A percentile compares a stretch with the other conserved stretches of the same genome.
These are phyloP conservation scores for Saussurea involucrata DNA, from an alignment of 129 eudicot genomes.

Conservation along the genomic window DNA sequence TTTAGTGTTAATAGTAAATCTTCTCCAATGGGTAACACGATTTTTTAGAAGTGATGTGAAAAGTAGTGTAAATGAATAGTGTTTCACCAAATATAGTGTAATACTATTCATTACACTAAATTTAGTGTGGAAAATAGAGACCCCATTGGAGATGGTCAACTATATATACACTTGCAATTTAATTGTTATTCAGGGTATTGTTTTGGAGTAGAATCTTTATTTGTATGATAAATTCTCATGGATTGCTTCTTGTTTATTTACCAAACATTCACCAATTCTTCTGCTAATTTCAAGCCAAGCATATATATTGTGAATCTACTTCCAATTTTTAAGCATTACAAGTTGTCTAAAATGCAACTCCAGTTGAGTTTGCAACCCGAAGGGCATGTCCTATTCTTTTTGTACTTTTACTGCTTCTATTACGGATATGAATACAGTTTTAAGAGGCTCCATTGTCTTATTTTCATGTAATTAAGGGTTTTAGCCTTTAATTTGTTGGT, in stretches of 20 bases:
- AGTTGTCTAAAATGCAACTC: neutral
- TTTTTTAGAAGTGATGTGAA: too few relatives aligned
- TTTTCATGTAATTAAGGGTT: neutral
- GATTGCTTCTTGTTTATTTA: slow-evolving; percentile 12
- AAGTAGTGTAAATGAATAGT: too few relatives aligned
- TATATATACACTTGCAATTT: neutral
- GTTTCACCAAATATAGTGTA: too few relatives aligned
- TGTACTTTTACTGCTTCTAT: neutral
- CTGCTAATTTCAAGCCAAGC: slow-evolving; percentile 29
- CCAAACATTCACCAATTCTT: slow-evolving; percentile 9
- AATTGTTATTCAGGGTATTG: neutral
- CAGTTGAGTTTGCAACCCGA: neutral
- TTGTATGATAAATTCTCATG: neutral
- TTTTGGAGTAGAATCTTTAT: slow-evolving; percentile 1
- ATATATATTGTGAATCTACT: slow-evolving; percentile 17
- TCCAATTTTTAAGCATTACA: slow-evolving; percentile 3
- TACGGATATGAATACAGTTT: neutral
- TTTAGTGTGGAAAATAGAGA: too few relatives aligned
- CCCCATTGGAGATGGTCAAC: too few relatives aligned
- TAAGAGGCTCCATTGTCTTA: neutral
- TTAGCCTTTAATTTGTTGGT: neutral
- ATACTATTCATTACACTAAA: too few relatives aligned
- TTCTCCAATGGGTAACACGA: too few relatives aligned
- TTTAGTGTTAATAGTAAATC: too few relatives aligned
- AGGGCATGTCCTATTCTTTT: neutral